Conservation (phyloP, 208 protist species). For the Leptomonas seymouri region DNA sequence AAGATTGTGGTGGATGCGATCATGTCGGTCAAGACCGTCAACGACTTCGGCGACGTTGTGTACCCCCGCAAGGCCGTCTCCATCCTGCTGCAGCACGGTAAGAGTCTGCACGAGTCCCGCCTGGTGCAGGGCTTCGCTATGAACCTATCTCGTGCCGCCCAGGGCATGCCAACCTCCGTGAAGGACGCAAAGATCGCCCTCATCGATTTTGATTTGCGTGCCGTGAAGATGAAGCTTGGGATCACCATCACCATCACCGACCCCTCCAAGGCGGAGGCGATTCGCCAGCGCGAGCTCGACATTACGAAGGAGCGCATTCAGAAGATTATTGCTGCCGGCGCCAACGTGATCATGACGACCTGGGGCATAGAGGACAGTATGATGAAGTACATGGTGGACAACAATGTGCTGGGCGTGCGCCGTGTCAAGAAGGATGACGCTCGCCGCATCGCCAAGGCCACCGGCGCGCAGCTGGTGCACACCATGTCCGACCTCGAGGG, state of each 20-base stretch:
- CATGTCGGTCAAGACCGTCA: conserved; percentile 90
- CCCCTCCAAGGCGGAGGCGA: conserved; percentile 97
- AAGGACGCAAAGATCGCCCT: conserved; percentile 98
- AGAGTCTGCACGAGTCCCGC: conserved; percentile 91
- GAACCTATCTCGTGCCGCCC: conserved; percentile 96
- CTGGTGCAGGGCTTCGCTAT: conserved; percentile 97
- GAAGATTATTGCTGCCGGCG: conserved; percentile 97
- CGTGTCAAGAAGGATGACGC: conserved; percentile 97
- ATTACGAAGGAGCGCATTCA: conserved; percentile 98
- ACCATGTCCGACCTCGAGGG: conserved; percentile 98
- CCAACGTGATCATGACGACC: conserved; percentile 99
- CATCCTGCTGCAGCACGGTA: conserved; percentile 98
- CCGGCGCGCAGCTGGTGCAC: conserved; percentile 95
- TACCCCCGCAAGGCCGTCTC: conserved; percentile 99
- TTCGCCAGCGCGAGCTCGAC: conserved; percentile 96
- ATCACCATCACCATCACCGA: conserved; percentile 98
- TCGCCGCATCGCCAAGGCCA: conserved; percentile 97
- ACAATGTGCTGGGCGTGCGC: conserved; percentile 96
- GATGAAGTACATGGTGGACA: conserved; percentile 99
- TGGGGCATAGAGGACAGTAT: conserved; percentile 99
- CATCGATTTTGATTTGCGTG: conserved; percentile 99
- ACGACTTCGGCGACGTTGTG: conserved; percentile 92
- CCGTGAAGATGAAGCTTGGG: conserved; percentile 97
- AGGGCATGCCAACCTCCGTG: conserved; percentile 98
- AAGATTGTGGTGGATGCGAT: conserved; percentile 96